Evolutionary conservation across 2,329 filamentous ascomycete species (phyloP), one percentile per base, ranked within the genome.

Genomic region (Didymella pomorum): DNA sequence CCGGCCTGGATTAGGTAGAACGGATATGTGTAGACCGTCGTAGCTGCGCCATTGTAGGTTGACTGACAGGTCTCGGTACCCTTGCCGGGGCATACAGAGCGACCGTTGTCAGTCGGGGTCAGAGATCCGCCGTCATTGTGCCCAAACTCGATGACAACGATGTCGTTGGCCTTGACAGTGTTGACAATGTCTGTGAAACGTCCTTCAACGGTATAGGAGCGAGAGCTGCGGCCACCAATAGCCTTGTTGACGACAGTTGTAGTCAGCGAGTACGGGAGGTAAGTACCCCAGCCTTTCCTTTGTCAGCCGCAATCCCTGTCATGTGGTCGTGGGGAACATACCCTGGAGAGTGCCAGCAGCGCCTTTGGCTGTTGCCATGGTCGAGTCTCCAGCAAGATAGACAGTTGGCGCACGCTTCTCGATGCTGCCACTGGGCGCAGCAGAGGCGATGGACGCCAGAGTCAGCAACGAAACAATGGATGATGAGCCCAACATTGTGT

Each of bases 61-160:
- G 81, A 83, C 33, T 76, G 70, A 73, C 86, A 87, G 1, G 80
- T 84, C 69, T 88, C 80, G 8, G 71, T 70, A 14, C 84, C 85
- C 0, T 80, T 76, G 2, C 86, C 86, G 2, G 77, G 71, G 57
- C 88, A 90, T 64, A 85, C 86, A 1, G 83, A 84, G 14, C 87
- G 82, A 0, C 84, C 84, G 65, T 89, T 89, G 72, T 90, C 88
- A 1, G 70, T 75, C 1, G 72, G 74, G 2, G 71, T 76, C 2
- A 87, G 77, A 0, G 82, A 82, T 1, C 87, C 87, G 21, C 87
- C 88, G 64, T 91, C 89, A 66, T 91, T 91, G 79, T 91, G 88
- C 0, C 89, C 88, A 67, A 91, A 89, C 67, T 90, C 88, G 52
- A 91, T 89, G 52, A 90, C 79, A 1, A 90, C 87, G 73, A 85